Evolutionary conservation across 257 asterid genomes (phyloP), one percentile per base, ranked within the genome.

Genomic region (Lithospermum erythrorhizon): DNA sequence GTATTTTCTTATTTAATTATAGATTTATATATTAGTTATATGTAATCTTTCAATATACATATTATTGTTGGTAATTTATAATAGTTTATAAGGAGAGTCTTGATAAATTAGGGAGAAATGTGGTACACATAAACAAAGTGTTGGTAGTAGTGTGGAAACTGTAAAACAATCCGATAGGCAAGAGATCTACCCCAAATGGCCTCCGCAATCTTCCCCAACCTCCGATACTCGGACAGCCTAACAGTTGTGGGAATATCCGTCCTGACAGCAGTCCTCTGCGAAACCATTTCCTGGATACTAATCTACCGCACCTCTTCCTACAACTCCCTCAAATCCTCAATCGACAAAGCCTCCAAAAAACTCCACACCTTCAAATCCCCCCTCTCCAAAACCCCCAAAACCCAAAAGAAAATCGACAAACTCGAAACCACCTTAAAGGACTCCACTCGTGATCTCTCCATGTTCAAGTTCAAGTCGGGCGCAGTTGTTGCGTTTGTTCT

Each of bases 271-370:
- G 57, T 89, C 11, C 68, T 89, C 37, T 93, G 97, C 74, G 98
- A 93, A 72, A 90, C 86, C 64, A 89, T 93, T 67, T 93, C 98
- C 6, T 93, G 94, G 94, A 73, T 93, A 0, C 74, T 93, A 57
- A 93, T 88, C 89, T 93, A 93, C 83, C 95, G 98, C 27, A 89
- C 98, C 3, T 63, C 82, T 56, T 84, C 94, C 27, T 93, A 89
- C 89, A 89, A 86, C 72, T 81, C 97, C 61, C 95, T 93, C 64
- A 91, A 87, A 77, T 93, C 97, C 68, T 32, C 90, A 8, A 86
- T 93, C 78, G 97, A 93, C 75, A 93, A 87, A 68, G 99, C 99
- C 57, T 93, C 97, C 64, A 93, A 86, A 59, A 93, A 93, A 76
- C 97, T 93, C 57, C 96, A 89, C 62, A 93, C 87, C 14, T 86